Evolutionary conservation across 768 basidiomycete genomes (phyloP).

Genomic region (Boletus eberwhitei): DNA sequence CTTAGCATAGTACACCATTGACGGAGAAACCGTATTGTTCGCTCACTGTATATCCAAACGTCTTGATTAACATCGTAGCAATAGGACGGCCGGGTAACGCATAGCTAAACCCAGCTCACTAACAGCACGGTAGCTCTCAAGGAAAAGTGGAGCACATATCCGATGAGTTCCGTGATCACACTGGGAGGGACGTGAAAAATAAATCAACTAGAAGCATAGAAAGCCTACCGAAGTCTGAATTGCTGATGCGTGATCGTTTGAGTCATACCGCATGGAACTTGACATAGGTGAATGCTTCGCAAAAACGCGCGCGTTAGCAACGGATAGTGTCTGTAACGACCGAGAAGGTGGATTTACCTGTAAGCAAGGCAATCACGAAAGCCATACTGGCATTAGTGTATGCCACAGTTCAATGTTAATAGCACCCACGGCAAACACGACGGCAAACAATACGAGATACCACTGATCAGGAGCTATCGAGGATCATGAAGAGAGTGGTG

Average conservation of each 20-base stretch:
- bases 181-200: no score
- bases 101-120: conserved; percentile 35
- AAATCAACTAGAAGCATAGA: no score
- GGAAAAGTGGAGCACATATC: not conserved
- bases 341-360: conserved; percentile 32
- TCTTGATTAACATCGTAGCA: conserved; percentile 87
- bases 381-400: conserved; percentile 66
- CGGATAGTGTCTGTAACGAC: not conserved
- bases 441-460: conserved; percentile 66
- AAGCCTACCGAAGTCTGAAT: conserved; percentile 28
- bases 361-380: conserved; percentile 65
- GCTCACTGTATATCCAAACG: conserved; percentile 57
- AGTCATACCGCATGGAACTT: conserved; percentile 32
- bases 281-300: conserved; percentile 40
- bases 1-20: not conserved
- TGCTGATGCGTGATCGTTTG: conserved; percentile 75
- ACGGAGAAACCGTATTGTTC: not conserved
- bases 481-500: not conserved
- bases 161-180: no score
- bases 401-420: conserved; percentile 73
- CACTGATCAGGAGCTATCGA: conserved; percentile 77
- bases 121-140: not conserved
- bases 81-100: conserved; percentile 50
- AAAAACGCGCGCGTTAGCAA: not conserved
- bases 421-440: conserved; percentile 69